Evolutionary conservation across 768 basidiomycete species (phyloP).

Genomic region (Podaxis sp.): DNA sequence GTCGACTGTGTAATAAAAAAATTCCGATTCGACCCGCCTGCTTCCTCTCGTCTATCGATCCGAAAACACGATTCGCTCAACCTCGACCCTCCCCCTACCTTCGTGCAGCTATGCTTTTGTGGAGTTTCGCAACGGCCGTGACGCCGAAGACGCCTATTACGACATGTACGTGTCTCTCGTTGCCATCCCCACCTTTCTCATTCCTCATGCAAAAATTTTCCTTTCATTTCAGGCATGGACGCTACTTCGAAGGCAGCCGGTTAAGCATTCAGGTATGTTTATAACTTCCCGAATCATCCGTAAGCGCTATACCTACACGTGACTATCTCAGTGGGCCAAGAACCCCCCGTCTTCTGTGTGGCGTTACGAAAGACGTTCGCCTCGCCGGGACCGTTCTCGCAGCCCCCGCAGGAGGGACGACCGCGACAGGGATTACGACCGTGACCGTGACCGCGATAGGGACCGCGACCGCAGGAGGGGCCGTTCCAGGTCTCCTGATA

Average conservation of each 20-base stretch:
- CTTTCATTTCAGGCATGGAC: constrained; percentile 31
- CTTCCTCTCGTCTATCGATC: constrained; percentile 9
- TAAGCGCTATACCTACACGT: neutral
- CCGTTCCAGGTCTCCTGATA: constrained; percentile 15
- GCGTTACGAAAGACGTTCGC: constrained; percentile 33
- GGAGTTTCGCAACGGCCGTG: constrained; percentile 35
- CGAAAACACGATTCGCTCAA: constrained; percentile 20
- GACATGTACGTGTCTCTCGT: constrained; percentile 31
- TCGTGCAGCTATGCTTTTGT: constrained; percentile 39
- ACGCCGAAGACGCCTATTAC: constrained; percentile 39
- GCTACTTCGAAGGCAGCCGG: constrained; percentile 37
- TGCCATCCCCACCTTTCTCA: neutral
- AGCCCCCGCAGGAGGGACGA: constrained; percentile 28
- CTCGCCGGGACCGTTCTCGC: constrained; percentile 31
- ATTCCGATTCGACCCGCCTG: constrained; percentile 1
- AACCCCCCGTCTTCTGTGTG: constrained; percentile 39
- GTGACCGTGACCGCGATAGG: constrained; percentile 26
- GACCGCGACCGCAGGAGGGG: constrained; percentile 23
- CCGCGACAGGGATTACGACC: constrained; percentile 26
- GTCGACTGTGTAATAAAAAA: neutral
- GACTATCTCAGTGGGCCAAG: constrained; percentile 34
- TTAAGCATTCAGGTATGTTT: constrained; percentile 33
- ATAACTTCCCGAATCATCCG: neutral
- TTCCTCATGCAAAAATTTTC: neutral
- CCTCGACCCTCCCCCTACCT: constrained; percentile 34